These are phyloP conservation scores for Elaeis oleifera DNA, from an alignment of 202 grass and related monocot species.

Conservation along the genomic window DNA sequence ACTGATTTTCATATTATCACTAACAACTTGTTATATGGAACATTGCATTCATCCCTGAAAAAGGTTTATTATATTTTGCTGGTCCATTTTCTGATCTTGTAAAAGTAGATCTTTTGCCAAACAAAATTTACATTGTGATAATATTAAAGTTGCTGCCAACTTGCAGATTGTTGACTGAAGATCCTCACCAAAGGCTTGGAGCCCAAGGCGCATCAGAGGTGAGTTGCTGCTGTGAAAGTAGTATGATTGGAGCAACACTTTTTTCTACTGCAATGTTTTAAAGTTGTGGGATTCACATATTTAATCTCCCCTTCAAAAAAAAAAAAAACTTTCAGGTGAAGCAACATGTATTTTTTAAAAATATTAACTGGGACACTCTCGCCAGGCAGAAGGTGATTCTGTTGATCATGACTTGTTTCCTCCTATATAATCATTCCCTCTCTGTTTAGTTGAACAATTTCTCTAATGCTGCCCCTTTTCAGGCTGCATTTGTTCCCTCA, in stretches of 20 bases:
- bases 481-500: constrained; percentile 97
- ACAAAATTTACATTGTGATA: no score
- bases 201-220: constrained; percentile 93
- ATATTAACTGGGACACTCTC: constrained; percentile 96
- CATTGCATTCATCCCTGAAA: no score
- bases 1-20: no score
- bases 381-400: constrained; percentile 90
- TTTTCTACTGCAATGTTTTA: background rate
- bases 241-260: background rate
- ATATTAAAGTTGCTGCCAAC: background rate
- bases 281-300: constrained; percentile 6
- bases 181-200: constrained; percentile 94
- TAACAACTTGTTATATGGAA: no score
- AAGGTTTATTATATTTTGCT: no score
- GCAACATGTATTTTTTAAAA: constrained; percentile 86
- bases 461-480: constrained; percentile 36
- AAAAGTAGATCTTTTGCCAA: no score
- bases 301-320: constrained; percentile 28
- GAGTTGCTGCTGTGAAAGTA: constrained; percentile 28
- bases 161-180: constrained; percentile 88
- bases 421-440: constrained; percentile 18
- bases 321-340: constrained; percentile 65
- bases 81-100: no score
- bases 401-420: constrained; percentile 1
- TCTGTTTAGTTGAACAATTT: constrained; percentile 4